Evolutionary conservation across 495 filamentous ascomycete genomes (phyloP), one percentile per base, ranked within the genome.

Genomic region (Podospora tetraspora): DNA sequence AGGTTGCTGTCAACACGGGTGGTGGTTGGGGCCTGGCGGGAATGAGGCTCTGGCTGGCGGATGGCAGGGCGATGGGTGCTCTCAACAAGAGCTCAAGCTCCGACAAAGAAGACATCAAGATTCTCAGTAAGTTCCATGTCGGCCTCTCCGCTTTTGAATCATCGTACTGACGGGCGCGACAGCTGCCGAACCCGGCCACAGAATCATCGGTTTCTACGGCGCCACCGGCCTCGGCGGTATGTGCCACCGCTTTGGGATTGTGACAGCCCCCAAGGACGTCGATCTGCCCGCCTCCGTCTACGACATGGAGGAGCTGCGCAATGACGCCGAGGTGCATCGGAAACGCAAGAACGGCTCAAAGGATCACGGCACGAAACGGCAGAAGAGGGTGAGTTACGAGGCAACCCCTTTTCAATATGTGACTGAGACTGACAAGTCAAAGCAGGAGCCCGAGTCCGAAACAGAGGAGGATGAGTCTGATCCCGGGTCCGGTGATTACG

Each of bases 121-220:
- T 62, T 11, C n/a, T 62, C 22, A 62, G 60, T 62, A 32, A 62
- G 60, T 62, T 3, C 1, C n/a, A 21, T 11, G 27, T 27, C n/a
- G 16, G 8, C 12, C 43, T 52, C 60, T 34, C 61, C 8, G 10
- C 16, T 13, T 13, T 22, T 52, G 21, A 29, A 16, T 3, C n/a
- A 64, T 19, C 61, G 12, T 64, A 37, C 62, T 64, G 24, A 64
- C 62, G 16, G 21, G 12, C 7, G 27, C 43, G 5, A 27, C 64
- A 66, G 56, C 63, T 23, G 43, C 74, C 27, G 52, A 62, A 64
- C 21, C 68, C 34, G 29, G 66, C 59, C 74, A 83, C 57, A 71
- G 72, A 5, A 79, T 83, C 70, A 74, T 83, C 30, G 81, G 81
- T 2, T 83, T 83, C 68, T 79, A 74, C 59, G 81, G 81, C 16